These are phyloP conservation scores for Aurinia saxatilis DNA, from an alignment of 345 rosid genomes.

Conservation along the genomic window DNA sequence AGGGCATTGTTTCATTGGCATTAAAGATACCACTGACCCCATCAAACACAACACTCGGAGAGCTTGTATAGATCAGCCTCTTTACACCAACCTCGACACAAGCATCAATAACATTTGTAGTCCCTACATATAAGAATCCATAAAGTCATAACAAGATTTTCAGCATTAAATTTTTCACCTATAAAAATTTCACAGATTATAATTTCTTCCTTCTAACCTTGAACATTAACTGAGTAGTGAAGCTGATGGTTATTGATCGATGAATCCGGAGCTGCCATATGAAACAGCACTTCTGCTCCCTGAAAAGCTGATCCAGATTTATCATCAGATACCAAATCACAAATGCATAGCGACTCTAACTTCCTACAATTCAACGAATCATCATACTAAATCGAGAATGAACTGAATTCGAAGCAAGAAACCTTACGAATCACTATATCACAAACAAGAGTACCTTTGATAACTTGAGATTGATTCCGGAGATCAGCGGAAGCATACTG, in stretches of 20 bases:
- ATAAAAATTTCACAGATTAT: neutral
- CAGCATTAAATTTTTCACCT: neutral
- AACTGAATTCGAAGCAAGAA: neutral
- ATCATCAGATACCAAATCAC: too few species aligned
- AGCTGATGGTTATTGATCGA: constrained; percentile 69
- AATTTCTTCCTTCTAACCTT: constrained; percentile 39
- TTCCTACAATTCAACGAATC: too few species aligned
- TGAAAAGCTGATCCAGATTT: constrained; percentile 48
- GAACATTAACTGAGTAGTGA: constrained; percentile 84
- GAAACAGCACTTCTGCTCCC: constrained; percentile 85
- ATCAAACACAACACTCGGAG: constrained; percentile 91
- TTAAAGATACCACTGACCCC: constrained; percentile 57
- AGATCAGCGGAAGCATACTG: constrained; percentile 63
- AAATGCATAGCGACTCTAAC: too few species aligned
- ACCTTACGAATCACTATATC: neutral
- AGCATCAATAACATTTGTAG: constrained; percentile 78
- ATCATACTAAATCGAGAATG: neutral
- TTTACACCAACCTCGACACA: constrained; percentile 66
- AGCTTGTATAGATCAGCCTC: constrained; percentile 91
- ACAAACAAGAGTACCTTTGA: constrained; percentile 41
- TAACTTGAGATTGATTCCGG: constrained; percentile 61
- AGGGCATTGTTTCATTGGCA: constrained; percentile 67
- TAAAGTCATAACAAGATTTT: neutral
- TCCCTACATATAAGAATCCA: constrained; percentile 37
- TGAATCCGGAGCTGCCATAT: constrained; percentile 98